Evolutionary conservation across 2,329 filamentous ascomycete genomes (phyloP).

Genomic region (Pseudogymnoascus sp.): DNA sequence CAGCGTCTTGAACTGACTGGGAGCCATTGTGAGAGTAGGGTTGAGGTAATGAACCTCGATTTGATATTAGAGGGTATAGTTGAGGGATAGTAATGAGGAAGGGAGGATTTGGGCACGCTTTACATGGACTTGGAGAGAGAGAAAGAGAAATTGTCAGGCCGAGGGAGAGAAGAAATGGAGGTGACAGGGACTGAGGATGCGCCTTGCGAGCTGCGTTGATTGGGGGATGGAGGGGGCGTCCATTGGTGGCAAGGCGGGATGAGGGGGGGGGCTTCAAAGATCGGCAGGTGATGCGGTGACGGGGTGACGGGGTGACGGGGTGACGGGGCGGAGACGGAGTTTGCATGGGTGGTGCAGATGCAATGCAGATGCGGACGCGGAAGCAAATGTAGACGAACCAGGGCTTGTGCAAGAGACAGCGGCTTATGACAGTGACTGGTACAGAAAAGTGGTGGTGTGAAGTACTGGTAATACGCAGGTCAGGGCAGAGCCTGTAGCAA

Average conservation of each 20-base stretch:
- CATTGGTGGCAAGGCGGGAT: neutral
- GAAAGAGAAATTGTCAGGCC: neutral
- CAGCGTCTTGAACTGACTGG: slow-evolving; percentile 32
- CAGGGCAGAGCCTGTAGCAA: neutral
- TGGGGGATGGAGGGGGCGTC: neutral
- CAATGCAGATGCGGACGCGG: neutral
- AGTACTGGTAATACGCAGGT: neutral
- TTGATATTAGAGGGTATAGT: neutral
- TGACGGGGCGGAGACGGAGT: neutral
- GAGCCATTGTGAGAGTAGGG: slow-evolving; percentile 18
- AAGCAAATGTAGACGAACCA: neutral
- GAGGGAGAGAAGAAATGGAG: neutral
- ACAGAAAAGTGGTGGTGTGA: neutral
- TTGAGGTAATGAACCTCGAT: neutral
- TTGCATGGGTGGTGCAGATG: neutral
- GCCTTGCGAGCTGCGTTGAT: neutral
- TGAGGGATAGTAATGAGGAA: neutral
- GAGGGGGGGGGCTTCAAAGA: neutral
- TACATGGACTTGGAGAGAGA: neutral
- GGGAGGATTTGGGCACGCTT: neutral
- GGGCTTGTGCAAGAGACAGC: neutral
- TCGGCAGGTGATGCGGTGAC: neutral
- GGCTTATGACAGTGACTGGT: neutral
- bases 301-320: slow-evolving; percentile 1
- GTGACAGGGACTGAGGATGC: neutral